Conservation (phyloP, 169 alveolate species). For the Plasmodium fragile region DNA sequence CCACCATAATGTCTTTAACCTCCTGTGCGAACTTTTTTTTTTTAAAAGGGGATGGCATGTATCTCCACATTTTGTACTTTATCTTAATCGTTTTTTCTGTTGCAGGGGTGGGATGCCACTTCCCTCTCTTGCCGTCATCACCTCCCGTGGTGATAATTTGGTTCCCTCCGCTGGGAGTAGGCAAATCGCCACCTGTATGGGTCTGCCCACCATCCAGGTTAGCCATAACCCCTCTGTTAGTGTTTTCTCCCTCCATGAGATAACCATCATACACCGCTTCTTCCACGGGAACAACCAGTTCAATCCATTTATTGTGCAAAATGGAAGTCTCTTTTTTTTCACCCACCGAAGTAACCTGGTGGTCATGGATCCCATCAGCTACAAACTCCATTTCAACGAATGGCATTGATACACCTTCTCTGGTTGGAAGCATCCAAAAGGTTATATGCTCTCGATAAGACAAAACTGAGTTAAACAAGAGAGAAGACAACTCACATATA, state of each 20-base stretch:
- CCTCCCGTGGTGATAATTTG: neutral
- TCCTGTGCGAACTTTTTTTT: neutral
- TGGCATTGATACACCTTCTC: neutral
- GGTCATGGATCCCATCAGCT: neutral
- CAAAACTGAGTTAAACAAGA: slow-evolving; percentile 53
- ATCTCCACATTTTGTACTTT: slow-evolving; percentile 53
- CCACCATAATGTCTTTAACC: neutral
- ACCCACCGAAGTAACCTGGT: neutral
- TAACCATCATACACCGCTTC: neutral
- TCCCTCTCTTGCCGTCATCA: neutral
- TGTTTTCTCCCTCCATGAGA: neutral
- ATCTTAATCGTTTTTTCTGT: slow-evolving; percentile 28
- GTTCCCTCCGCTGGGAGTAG: neutral
- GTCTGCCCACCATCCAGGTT: neutral
- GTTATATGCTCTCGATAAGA: slow-evolving; percentile 58
- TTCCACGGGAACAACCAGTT: neutral
- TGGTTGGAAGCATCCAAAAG: slow-evolving; percentile 35
- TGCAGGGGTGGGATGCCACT: neutral
- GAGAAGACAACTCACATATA: slow-evolving; percentile 42
- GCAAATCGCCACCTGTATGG: neutral
- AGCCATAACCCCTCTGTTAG: neutral
- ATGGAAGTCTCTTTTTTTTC: neutral
- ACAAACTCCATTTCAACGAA: slow-evolving; percentile 41
- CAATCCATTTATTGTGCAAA: neutral
- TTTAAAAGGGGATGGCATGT: slow-evolving; percentile 74